Conservation (phyloP, 108 stramenopile species). For the Ochromonas danica region DNA sequence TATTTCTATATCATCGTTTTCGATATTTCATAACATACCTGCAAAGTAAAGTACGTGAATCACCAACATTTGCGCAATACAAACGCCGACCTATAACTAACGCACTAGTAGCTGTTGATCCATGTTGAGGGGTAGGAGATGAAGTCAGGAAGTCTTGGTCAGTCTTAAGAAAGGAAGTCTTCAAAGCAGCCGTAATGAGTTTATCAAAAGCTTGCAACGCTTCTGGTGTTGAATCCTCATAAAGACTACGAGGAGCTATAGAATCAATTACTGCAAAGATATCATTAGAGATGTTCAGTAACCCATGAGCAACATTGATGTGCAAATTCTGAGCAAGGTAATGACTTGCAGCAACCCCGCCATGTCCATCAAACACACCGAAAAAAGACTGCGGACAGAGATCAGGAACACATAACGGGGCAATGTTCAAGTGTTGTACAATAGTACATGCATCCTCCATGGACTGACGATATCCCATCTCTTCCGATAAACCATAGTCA, state of each 20-base stretch:
- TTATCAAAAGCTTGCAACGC: conserved; percentile 32
- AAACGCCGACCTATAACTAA: conserved; percentile 80
- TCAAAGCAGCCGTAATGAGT: conserved; percentile 56
- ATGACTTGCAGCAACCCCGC: conserved; percentile 85
- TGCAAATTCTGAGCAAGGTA: conserved; percentile 77
- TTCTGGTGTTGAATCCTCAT: neutral
- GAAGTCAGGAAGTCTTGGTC: conserved; percentile 85
- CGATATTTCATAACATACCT: conserved; percentile 35
- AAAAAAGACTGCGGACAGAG: conserved; percentile 69
- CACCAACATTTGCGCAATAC: conserved; percentile 94
- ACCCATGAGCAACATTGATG: conserved; percentile 61
- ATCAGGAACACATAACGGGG: conserved; percentile 24
- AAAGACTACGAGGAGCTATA: neutral
- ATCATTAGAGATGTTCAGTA: conserved; percentile 40
- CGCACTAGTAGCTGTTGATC: conserved; percentile 86
- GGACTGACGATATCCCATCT: conserved; percentile 81
- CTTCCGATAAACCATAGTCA: conserved; percentile 91
- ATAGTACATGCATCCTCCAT: conserved; percentile 74
- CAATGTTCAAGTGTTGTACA: conserved; percentile 42
- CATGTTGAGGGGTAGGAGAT: conserved; percentile 77
- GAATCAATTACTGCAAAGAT: neutral
- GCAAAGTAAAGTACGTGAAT: conserved; percentile 84
- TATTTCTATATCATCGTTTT: no score
- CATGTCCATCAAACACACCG: conserved; percentile 95
- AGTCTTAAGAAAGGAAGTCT: conserved; percentile 75